These are phyloP conservation scores for Ophidiomyces ophidiicola DNA, from an alignment of 2,329 filamentous ascomycete species.

Conservation along the genomic window DNA sequence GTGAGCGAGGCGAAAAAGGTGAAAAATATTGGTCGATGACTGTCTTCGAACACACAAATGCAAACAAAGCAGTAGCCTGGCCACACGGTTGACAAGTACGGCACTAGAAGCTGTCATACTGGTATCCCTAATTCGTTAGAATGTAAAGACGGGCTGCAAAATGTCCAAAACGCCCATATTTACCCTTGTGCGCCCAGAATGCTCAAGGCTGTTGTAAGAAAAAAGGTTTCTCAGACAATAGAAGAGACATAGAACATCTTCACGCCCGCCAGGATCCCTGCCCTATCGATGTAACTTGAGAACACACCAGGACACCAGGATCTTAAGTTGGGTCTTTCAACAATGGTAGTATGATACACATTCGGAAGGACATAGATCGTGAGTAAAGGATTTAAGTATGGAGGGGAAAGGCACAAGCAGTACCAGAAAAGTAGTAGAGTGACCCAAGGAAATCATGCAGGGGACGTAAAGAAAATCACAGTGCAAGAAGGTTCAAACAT, in stretches of 20 bases:
- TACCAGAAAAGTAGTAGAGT: neutral
- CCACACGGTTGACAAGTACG: neutral
- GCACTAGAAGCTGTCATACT: neutral
- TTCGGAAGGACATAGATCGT: slow-evolving; percentile 17
- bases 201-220: neutral
- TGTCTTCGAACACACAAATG: too few species aligned
- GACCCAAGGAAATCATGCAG: neutral
- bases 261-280: slow-evolving; percentile 2
- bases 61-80: too few species aligned
- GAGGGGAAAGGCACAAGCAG: neutral
- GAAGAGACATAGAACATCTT: slow-evolving; percentile 3
- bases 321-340: neutral
- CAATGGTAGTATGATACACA: slow-evolving; percentile 23
- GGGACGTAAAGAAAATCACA: neutral
- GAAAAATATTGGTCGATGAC: too few species aligned
- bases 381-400: slow-evolving; percentile 5
- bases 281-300: neutral
- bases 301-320: neutral
- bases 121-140: neutral
- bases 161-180: slow-evolving; percentile 13
- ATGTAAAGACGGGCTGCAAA: neutral
- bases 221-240: neutral
- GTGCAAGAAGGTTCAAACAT: too few species aligned
- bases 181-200: slow-evolving; percentile 9
- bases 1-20: too few species aligned